phyloP scores from a whole-genome alignment of 345 rosid species.

The Mercurialis annua region DNA sequence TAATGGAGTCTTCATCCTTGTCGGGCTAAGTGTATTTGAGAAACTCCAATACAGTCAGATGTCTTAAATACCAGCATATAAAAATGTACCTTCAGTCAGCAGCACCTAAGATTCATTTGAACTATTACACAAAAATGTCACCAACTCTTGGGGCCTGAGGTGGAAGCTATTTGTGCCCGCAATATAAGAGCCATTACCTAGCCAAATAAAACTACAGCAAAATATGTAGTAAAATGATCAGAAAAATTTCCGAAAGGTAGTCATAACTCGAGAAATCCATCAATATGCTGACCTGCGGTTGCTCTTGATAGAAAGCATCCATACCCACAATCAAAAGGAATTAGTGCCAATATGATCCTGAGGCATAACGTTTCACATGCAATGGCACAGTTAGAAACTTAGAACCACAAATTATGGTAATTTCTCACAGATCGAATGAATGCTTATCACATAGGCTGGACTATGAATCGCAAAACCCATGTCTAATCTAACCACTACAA shows the following conservation, averaged over 20 bases:
- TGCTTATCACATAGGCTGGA: not conserved
- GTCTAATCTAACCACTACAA: not conserved
- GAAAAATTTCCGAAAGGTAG: not conserved
- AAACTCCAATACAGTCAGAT: not conserved
- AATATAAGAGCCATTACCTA: constrained; percentile 13
- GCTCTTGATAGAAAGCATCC: constrained; percentile 10
- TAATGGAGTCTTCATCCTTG: not conserved
- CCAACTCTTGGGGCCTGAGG: not conserved
- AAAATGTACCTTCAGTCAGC: not conserved
- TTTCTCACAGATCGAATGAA: not conserved
- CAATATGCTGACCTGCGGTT: constrained; percentile 12
- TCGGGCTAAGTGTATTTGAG: not conserved
- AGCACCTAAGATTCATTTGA: not conserved
- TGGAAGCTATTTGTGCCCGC: constrained; percentile 14
- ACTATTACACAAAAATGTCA: not conserved
- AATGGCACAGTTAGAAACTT: constrained; percentile 13
- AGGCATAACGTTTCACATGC: constrained; percentile 11
- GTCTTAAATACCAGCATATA: not conserved
- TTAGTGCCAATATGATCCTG: constrained; percentile 6
- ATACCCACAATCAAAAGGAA: constrained; percentile 9
- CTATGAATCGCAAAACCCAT: not conserved
- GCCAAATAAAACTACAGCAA: constrained; percentile 2
- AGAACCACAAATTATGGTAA: not conserved
- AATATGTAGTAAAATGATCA: constrained; percentile 6
- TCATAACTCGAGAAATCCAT: not conserved